phyloP scores from a whole-genome alignment of 441 rosid species.

The Gossypium davidsonii region DNA sequence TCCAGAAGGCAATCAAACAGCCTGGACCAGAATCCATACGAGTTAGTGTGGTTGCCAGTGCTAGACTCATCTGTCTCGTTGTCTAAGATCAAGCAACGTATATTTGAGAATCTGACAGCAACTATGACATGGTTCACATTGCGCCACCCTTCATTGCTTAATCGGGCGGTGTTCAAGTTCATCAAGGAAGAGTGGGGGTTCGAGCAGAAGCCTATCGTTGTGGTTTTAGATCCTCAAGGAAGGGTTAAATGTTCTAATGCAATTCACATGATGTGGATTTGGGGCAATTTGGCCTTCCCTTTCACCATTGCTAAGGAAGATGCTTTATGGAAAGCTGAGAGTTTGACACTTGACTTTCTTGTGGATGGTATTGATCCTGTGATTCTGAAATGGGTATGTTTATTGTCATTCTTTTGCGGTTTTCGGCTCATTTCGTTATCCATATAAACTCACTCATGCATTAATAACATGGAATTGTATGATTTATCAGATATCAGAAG shows the following conservation, averaged over 20 bases:
- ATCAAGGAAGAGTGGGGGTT: slow-evolving; percentile 65
- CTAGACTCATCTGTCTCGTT: slow-evolving; percentile 36
- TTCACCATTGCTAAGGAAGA: slow-evolving; percentile 60
- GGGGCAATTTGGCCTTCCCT: slow-evolving; percentile 74
- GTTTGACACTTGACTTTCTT: slow-evolving; percentile 55
- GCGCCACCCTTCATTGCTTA: slow-evolving; percentile 48
- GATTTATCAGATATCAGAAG: slow-evolving; percentile 45
- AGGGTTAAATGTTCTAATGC: slow-evolving; percentile 67
- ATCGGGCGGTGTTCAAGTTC: slow-evolving; percentile 48
- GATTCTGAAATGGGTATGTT: slow-evolving; percentile 48
- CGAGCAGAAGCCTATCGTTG: slow-evolving; percentile 65
- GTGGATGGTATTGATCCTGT: slow-evolving; percentile 42
- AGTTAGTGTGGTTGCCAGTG: slow-evolving; percentile 74
- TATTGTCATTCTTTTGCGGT: neutral
- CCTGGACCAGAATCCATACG: slow-evolving; percentile 40
- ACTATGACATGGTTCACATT: slow-evolving; percentile 72
- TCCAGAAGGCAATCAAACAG: slow-evolving; percentile 35
- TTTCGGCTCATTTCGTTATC: neutral
- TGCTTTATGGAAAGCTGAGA: slow-evolving; percentile 59
- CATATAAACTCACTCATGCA: neutral
- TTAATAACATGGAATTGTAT: neutral
- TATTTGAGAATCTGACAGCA: slow-evolving; percentile 37
- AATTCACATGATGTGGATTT: slow-evolving; percentile 83
- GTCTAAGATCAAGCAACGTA: slow-evolving; percentile 34
- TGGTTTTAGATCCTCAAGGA: slow-evolving; percentile 75